Percentiles rank a stretch among this genome's conserved stretches.
These are phyloP conservation scores for Beauveria sp. DNA, from an alignment of 2,329 filamentous ascomycete genomes.

Conservation along the genomic window DNA sequence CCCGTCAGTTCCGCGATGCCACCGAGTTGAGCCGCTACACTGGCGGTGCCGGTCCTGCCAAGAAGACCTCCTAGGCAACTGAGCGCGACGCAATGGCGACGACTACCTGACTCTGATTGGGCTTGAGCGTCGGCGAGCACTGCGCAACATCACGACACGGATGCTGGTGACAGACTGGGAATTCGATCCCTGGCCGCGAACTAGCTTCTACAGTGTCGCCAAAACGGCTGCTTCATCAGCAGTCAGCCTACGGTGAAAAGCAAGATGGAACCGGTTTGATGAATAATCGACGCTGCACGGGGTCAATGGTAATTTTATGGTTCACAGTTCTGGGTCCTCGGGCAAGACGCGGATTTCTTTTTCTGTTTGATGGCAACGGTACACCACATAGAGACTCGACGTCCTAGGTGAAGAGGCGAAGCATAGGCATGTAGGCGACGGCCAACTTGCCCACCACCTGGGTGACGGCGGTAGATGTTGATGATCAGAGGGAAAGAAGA, in stretches of 20 bases:
- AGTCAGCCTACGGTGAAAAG: background rate
- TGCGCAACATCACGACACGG: background rate
- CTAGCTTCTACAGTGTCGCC: background rate
- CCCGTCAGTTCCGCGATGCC: conserved; percentile 66
- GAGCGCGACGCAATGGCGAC: background rate
- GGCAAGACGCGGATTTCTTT: background rate
- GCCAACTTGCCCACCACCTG: background rate
- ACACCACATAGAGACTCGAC: background rate
- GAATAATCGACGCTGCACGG: background rate
- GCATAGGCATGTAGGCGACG: background rate
- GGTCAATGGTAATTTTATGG: background rate
- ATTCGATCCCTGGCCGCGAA: background rate
- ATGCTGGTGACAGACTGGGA: background rate
- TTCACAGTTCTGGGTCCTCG: background rate
- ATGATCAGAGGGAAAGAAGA: background rate
- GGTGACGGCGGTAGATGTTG: background rate
- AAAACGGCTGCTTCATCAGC: background rate
- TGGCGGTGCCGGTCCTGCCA: conserved; percentile 45
- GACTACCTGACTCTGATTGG: too few relatives aligned
- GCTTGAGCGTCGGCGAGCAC: background rate
- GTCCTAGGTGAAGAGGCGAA: background rate
- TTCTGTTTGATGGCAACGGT: background rate
- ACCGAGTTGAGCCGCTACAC: conserved; percentile 74
- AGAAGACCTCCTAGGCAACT: conserved; percentile 33
- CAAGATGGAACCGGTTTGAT: conserved; percentile 1